Evolutionary conservation across 2,329 filamentous ascomycete species (phyloP), one percentile per base, ranked within the genome.

Genomic region (Fusarium newnesense): DNA sequence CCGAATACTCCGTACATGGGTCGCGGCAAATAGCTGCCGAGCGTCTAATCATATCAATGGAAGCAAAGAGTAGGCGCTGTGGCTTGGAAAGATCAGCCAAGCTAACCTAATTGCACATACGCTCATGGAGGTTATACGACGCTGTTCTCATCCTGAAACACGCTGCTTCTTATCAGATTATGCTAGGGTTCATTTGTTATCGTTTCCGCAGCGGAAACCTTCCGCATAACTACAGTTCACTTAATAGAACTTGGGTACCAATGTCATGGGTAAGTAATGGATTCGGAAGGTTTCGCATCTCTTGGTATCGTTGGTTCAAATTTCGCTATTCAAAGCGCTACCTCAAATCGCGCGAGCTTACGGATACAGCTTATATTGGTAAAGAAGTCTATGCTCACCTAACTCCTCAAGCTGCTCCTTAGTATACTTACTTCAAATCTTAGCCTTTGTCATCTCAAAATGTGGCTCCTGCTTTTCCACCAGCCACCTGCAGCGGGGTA

Each of bases 41-140:
- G 46, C 21, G 5, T n/a, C 46, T 32, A 32, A 49, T 49, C 21
- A 49, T 49, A 3, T 13, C 15, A 32, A 8, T 18, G 21, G 21
- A 32, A 49, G 28, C 10, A 24, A n/a, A 49, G 10, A n/a, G 32
- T 24, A 49, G 7, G 46, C 46, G 28, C 46, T 9, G 46, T 32
- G 46, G 46, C 46, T 18, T 18, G 4, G 9, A 15, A 18, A 4
- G 46, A 49, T 32, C 46, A n/a, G 28, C 28, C 10, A 32, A 2
- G 21, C 46, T 49, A 49, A 28, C 10, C 28, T 32, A 9, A 18
- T n/a, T 32, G 2, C 3, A 1, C 21, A 12, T 49, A 49, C n/a
- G 2, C 21, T 32, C 15, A 18, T 12, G 15, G 2, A 30, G 7
- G 7, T 1, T 15, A 32, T n/a, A 1, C 28, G n/a, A n/a, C 46